Percentiles rank a stretch among this genome's conserved stretches.
Conservation (phyloP, 495 filamentous ascomycete species). For the Hypomontagnella monticulosa region DNA sequence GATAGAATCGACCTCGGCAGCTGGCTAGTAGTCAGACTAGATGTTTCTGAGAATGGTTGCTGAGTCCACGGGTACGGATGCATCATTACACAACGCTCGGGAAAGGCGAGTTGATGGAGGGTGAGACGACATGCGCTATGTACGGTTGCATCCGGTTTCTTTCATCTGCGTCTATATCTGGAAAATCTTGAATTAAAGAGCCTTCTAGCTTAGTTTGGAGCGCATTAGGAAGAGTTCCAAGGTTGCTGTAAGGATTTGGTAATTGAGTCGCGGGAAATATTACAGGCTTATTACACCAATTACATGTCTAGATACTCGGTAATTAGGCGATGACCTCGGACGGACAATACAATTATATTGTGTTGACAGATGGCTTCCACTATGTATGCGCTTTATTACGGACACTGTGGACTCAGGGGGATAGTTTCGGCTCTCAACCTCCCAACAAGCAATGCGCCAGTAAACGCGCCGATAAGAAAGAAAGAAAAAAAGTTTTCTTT, state of each 20-base stretch:
- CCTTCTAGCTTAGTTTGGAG: slow-evolving; percentile 6
- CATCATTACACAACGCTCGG: slow-evolving; percentile 37
- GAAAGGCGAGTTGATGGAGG: slow-evolving; percentile 32
- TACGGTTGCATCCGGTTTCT: slow-evolving; percentile 36
- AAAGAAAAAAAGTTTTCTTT: slow-evolving; percentile 24
- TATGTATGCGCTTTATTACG: neutral
- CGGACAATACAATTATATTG: neutral
- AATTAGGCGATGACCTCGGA: neutral
- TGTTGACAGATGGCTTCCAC: neutral
- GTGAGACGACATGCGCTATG: slow-evolving; percentile 27
- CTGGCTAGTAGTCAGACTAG: slow-evolving; percentile 18
- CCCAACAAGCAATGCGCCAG: slow-evolving; percentile 18
- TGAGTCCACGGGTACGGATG: slow-evolving; percentile 18
- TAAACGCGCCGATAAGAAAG: slow-evolving; percentile 1
- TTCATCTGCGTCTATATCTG: slow-evolving; percentile 11
- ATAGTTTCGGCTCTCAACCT: slow-evolving; percentile 7
- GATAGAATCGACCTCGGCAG: slow-evolving; percentile 4
- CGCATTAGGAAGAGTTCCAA: slow-evolving; percentile 14
- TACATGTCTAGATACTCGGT: neutral
- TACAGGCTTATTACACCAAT: neutral
- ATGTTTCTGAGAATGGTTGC: neutral
- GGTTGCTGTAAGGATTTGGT: slow-evolving; percentile 22
- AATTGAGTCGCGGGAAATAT: slow-evolving; percentile 17
- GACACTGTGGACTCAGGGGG: slow-evolving; percentile 18
- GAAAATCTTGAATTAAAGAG: slow-evolving; percentile 13